Evolutionary conservation across 228 moss, liverwort and hornwort species (phyloP), one percentile per base, ranked within the genome.

Genomic region (Sphagnum magellanicum): DNA sequence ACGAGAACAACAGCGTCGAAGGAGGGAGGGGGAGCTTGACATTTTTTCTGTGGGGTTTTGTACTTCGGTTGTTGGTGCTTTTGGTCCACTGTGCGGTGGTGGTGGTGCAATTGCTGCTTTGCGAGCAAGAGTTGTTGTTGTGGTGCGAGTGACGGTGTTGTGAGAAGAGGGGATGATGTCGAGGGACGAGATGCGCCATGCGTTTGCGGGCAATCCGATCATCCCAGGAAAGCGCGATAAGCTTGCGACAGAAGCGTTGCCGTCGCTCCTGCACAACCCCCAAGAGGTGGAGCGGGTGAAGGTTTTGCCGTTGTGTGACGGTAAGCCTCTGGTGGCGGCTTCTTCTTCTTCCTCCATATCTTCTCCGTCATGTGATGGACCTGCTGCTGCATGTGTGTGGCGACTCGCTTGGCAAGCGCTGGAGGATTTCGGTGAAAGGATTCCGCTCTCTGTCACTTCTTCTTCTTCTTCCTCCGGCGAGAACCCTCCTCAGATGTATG

Each of bases 121-220:
- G 32, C 32, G 32, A 32, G 32, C 32, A 32, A 32, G 32, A 32
- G 3, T 32, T 32, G 3, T 32, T 32, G 32, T 32, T 32, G 32
- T 32, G 32, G 32, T 32, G 32, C 32, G 32, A 32, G 32, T 32
- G 32, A 3, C 32, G 32, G 32, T 32, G 32, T 32, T 32, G 32
- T 32, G 32, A 32, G 32, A 32, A 32, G 32, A 32, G 32, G 32
- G 32, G 32, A 79, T 82, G 82, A 64, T 65, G 75, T 74, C 17
- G 65, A 74, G 67, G 73, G 65, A 65, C 53, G 91, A 88, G 74
- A 81, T 73, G 11, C 71, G 62, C 75, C 88, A 98, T 69, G 65
- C 81, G 0, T 98, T 98, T 52, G 81, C 94, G 5, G 93, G 89
- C 51, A 94, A 98, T 49, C 90, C 94, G 5, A 77, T 98, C 5